Conservation (phyloP, 257 asterid genomes). For the Solanum medicagineum region DNA sequence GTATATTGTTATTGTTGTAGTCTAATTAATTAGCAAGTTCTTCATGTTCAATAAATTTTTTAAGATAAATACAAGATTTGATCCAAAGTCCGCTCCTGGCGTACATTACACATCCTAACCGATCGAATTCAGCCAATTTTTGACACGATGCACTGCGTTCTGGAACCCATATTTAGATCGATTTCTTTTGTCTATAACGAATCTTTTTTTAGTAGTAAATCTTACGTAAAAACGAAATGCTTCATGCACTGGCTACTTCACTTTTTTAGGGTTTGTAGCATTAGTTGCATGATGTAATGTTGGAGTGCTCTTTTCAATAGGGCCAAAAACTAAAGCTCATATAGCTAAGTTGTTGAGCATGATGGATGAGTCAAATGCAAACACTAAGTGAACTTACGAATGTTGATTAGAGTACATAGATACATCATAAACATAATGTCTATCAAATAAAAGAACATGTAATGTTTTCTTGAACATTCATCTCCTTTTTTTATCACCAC, state of each 20-base stretch:
- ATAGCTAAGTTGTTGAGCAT: not conserved
- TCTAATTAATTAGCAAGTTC: not conserved
- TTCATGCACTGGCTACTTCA: not conserved
- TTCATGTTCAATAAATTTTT: not conserved
- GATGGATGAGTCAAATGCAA: not conserved
- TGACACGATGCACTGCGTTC: not conserved
- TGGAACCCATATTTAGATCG: not conserved
- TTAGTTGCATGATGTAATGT: not conserved
- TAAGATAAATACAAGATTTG: not conserved
- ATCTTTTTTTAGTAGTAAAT: not conserved
- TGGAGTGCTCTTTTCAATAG: not conserved
- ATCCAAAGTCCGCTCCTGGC: not conserved
- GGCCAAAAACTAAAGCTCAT: not conserved
- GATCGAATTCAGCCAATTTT: not conserved
- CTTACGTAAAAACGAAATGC: not conserved
- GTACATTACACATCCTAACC: not conserved
- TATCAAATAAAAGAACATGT: not conserved
- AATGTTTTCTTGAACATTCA: not conserved
- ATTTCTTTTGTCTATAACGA: too few relatives aligned
- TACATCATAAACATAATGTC: not conserved
- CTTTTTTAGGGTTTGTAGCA: not conserved
- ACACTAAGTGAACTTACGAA: not conserved
- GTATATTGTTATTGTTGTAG: too few relatives aligned
- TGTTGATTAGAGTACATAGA: not conserved
- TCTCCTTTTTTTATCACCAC: not conserved